A percentile compares a stretch with the other conserved stretches of the same genome.
Conservation (phyloP, 306 rosid genomes). For the Hippophae gyantsensis region DNA sequence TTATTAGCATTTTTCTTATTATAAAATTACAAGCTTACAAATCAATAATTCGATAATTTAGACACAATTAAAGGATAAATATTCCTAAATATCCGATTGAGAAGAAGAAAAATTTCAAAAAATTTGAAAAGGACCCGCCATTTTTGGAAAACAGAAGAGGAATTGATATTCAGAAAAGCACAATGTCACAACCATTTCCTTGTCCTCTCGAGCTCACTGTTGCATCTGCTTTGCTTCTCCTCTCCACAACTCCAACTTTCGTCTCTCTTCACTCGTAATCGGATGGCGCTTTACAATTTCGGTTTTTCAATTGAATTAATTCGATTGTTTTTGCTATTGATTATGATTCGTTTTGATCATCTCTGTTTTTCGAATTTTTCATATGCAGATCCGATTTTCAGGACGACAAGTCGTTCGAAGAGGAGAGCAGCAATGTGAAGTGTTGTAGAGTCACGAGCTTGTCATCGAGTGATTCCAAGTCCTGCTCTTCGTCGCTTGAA, state of each 20-base stretch:
- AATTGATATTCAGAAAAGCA: not conserved
- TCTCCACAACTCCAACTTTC: constrained; percentile 28
- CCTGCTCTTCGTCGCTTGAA: constrained; percentile 34
- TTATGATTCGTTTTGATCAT: not conserved
- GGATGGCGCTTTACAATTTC: not conserved
- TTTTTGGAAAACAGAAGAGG: not conserved
- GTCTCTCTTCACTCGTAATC: constrained; percentile 26
- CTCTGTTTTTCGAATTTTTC: constrained; percentile 20
- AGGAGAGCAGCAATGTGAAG: constrained; percentile 13
- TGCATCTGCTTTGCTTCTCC: constrained; percentile 24
- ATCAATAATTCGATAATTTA: too few relatives aligned
- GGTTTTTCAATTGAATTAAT: not conserved
- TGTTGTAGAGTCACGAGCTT: constrained; percentile 21
- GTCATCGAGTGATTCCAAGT: constrained; percentile 21
- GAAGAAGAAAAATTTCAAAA: not conserved
- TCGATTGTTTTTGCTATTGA: not conserved
- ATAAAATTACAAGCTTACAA: too few relatives aligned
- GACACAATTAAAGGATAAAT: too few relatives aligned
- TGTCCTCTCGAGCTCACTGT: not conserved
- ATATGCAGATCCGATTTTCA: constrained; percentile 28
- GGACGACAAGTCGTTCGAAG: constrained; percentile 13
- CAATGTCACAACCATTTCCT: not conserved
- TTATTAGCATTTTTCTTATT: too few relatives aligned
- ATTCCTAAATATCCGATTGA: too few relatives aligned
- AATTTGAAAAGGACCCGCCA: not conserved